Evolutionary conservation across 768 basidiomycete species (phyloP).

Genomic region (Tulasnella sp.): DNA sequence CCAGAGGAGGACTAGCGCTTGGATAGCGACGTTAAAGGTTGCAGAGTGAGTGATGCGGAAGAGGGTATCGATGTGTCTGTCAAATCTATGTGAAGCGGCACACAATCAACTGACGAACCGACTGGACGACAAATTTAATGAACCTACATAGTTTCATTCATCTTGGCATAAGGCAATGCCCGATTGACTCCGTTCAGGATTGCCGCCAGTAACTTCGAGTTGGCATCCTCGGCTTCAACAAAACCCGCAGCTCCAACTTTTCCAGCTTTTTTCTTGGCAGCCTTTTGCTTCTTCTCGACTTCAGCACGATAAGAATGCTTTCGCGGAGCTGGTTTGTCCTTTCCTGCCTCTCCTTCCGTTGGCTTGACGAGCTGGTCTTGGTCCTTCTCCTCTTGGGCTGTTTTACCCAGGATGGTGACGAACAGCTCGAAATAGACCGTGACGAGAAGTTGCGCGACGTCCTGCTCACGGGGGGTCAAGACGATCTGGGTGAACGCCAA

Average conservation of each 20-base stretch:
- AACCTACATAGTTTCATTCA: conserved; percentile 51
- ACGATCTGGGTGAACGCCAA: conserved; percentile 95
- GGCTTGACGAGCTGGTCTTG: conserved; percentile 33
- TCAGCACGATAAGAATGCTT: conserved; percentile 15
- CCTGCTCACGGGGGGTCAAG: conserved; percentile 58
- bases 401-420: conserved; percentile 61
- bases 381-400: conserved; percentile 35
- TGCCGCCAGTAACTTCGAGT: conserved; percentile 82
- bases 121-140: background rate
- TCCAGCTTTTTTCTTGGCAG: conserved; percentile 43
- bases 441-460: conserved; percentile 72
- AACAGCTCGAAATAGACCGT: conserved; percentile 95
- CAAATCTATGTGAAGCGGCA: conserved; percentile 50
- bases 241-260: conserved; percentile 57
- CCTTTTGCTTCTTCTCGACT: conserved; percentile 34
- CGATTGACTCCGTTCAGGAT: conserved; percentile 93
- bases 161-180: conserved; percentile 85
- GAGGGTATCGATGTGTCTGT: conserved; percentile 84
- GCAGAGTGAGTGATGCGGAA: conserved; percentile 94
- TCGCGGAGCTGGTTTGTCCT: conserved; percentile 29
- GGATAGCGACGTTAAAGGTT: conserved; percentile 95
- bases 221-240: conserved; percentile 68
- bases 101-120: background rate
- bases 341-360: conserved; percentile 32
- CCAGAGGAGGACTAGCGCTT: conserved; percentile 83